Percentiles rank a stretch among this genome's conserved stretches.
Conservation (phyloP, 495 filamentous ascomycete species). For the Hyaloscypha hepaticicola region DNA sequence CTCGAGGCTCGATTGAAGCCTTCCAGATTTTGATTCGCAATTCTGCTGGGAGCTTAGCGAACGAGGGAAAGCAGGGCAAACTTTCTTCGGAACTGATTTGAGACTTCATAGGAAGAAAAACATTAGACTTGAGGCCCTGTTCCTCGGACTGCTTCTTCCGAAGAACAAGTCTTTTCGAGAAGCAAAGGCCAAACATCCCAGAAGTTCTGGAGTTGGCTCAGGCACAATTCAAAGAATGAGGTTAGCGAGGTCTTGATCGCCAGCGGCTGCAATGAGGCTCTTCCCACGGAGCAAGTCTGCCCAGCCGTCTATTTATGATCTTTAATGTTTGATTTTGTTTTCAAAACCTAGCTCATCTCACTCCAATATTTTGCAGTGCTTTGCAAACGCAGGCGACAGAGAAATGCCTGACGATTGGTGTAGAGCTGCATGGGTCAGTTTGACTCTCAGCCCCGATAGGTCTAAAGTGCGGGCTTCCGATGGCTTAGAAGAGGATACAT, state of each 20-base stretch:
- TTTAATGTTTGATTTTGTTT: too few relatives aligned
- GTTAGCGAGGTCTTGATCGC: not conserved
- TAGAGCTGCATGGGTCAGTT: too few relatives aligned
- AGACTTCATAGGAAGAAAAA: not conserved
- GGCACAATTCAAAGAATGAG: not conserved
- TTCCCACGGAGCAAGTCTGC: not conserved
- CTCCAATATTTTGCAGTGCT: too few relatives aligned
- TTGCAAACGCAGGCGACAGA: too few relatives aligned
- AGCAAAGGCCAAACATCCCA: not conserved
- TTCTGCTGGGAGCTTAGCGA: not conserved
- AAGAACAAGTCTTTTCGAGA: not conserved
- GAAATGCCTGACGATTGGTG: too few relatives aligned
- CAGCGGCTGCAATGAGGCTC: not conserved
- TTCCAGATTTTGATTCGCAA: not conserved
- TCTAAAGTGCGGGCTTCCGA: too few relatives aligned
- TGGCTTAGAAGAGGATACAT: too few relatives aligned
- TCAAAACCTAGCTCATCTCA: too few relatives aligned
- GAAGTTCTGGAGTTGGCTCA: not conserved
- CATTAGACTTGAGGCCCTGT: not conserved
- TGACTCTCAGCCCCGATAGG: too few relatives aligned
- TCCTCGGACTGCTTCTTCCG: not conserved
- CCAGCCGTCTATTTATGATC: not conserved
- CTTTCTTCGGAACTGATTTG: not conserved
- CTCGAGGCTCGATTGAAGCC: not conserved
- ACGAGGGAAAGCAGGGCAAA: not conserved